Evolutionary conservation across 2,329 filamentous ascomycete genomes (phyloP).

Genomic region (Ascosphaera acerosa): DNA sequence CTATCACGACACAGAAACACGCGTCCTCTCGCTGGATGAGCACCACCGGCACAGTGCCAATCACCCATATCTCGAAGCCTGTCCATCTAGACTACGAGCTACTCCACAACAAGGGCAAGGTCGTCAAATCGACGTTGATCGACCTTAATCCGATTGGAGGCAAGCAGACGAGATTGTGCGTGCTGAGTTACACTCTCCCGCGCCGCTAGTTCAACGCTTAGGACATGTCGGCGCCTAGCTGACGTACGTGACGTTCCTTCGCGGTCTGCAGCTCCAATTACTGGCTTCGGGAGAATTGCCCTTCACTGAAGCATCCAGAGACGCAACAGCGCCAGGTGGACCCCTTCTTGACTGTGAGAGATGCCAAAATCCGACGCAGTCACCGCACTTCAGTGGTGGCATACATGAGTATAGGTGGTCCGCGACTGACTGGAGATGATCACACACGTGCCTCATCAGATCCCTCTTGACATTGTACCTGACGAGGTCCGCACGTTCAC

Average conservation of each 20-base stretch:
- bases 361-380: slow-evolving; percentile 14
- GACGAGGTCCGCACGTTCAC: slow-evolving; percentile 7
- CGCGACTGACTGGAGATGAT: slow-evolving; percentile 3
- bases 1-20: too few relatives aligned
- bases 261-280: slow-evolving; percentile 1
- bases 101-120: neutral
- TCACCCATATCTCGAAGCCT: neutral
- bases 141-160: slow-evolving; percentile 1
- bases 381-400: slow-evolving; percentile 3
- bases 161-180: slow-evolving; percentile 1
- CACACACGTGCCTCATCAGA: slow-evolving; percentile 18
- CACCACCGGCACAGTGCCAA: too few relatives aligned
- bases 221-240: too few relatives aligned
- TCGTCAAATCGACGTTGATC: slow-evolving; percentile 1
- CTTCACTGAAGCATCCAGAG: slow-evolving; percentile 38
- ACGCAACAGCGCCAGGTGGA: slow-evolving; percentile 45
- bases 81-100: neutral
- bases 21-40: too few relatives aligned
- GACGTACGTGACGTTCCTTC: too few relatives aligned
- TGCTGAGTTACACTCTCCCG: too few relatives aligned
- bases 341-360: slow-evolving; percentile 26
- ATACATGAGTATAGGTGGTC: too few relatives aligned
- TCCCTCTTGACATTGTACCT: slow-evolving; percentile 20
- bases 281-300: slow-evolving; percentile 40
- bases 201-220: too few relatives aligned